Conservation (phyloP, 768 basidiomycete species). For the Hygrophorus russula region DNA sequence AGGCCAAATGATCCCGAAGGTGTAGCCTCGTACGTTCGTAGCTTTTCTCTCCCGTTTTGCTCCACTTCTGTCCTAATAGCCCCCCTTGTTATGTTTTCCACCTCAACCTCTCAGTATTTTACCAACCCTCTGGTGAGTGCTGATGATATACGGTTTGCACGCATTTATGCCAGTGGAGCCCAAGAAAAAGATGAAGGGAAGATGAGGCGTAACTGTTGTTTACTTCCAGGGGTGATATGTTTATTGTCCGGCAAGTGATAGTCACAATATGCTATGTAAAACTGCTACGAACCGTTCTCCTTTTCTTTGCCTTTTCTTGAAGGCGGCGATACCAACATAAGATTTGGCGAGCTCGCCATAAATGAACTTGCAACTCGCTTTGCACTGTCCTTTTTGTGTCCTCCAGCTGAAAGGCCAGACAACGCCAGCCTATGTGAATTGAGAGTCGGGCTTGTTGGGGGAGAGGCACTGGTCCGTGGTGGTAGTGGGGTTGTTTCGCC, state of each 20-base stretch:
- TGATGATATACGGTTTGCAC: too few species aligned
- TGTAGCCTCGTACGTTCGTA: too few species aligned
- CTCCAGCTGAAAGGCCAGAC: slow-evolving; percentile 2
- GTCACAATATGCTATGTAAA: too few species aligned
- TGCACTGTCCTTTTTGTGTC: slow-evolving; percentile 15
- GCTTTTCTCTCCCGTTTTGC: too few species aligned
- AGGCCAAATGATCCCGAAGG: too few species aligned
- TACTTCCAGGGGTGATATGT: background rate
- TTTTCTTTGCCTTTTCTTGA: slow-evolving; percentile 20
- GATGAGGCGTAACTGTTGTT: too few species aligned
- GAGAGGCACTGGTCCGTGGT: slow-evolving; percentile 19
- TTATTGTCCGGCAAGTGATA: background rate
- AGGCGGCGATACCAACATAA: slow-evolving; percentile 13
- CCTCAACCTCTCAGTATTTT: too few species aligned
- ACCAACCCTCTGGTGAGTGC: too few species aligned
- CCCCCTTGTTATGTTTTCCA: too few species aligned
- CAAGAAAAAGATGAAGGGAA: too few species aligned
- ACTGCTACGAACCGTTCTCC: slow-evolving; percentile 4
- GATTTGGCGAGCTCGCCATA: slow-evolving; percentile 25
- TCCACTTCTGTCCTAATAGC: too few species aligned
- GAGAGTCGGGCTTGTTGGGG: slow-evolving; percentile 22
- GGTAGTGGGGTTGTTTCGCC: slow-evolving; percentile 21
- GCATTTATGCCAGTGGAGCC: too few species aligned
- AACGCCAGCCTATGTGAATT: slow-evolving; percentile 4
- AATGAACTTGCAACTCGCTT: slow-evolving; percentile 15